A percentile compares a stretch with the other conserved stretches of the same genome.
These are phyloP conservation scores for Geotrichum aggregatum DNA, from an alignment of 1,139 yeast genomes.

Conservation along the genomic window DNA sequence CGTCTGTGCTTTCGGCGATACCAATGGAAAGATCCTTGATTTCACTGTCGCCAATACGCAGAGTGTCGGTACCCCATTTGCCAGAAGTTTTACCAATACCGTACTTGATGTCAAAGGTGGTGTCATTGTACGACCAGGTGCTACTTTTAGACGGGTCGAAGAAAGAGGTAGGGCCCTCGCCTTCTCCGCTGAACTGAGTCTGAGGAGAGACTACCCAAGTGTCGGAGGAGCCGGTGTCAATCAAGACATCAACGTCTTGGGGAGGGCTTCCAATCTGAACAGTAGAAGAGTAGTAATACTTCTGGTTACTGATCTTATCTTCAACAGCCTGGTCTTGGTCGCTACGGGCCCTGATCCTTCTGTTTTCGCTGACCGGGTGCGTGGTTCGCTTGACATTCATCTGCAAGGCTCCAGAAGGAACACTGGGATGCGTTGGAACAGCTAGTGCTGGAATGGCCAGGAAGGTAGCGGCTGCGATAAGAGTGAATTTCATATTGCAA, in stretches of 20 bases:
- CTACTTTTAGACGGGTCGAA: conserved; percentile 44
- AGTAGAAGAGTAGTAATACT: conserved; percentile 38
- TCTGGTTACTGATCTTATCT: conserved; percentile 36
- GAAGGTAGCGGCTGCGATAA: conserved; percentile 16
- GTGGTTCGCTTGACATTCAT: conserved; percentile 27
- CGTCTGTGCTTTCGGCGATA: conserved; percentile 44
- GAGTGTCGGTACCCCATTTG: conserved; percentile 51
- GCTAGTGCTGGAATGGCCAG: conserved; percentile 17
- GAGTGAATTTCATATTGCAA: conserved; percentile 15
- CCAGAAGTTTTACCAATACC: conserved; percentile 64
- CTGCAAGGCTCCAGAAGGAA: conserved; percentile 30
- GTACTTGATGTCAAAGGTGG: conserved; percentile 49
- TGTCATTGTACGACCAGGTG: conserved; percentile 46
- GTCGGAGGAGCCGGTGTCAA: conserved; percentile 46
- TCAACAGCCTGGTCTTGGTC: conserved; percentile 27
- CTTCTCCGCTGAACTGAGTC: conserved; percentile 28
- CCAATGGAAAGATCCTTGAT: conserved; percentile 48
- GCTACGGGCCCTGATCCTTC: conserved; percentile 20
- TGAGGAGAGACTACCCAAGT: conserved; percentile 34
- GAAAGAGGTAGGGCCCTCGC: conserved; percentile 38
- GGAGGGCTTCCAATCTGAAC: conserved; percentile 40
- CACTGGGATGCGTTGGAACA: conserved; percentile 7
- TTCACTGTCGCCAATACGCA: conserved; percentile 42
- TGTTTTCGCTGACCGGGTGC: conserved; percentile 24
- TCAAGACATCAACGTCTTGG: conserved; percentile 37